Percentiles rank a stretch among this genome's conserved stretches.
phyloP scores from a whole-genome alignment of 805 yeast genomes.

The Starmerella stigmatis region DNA sequence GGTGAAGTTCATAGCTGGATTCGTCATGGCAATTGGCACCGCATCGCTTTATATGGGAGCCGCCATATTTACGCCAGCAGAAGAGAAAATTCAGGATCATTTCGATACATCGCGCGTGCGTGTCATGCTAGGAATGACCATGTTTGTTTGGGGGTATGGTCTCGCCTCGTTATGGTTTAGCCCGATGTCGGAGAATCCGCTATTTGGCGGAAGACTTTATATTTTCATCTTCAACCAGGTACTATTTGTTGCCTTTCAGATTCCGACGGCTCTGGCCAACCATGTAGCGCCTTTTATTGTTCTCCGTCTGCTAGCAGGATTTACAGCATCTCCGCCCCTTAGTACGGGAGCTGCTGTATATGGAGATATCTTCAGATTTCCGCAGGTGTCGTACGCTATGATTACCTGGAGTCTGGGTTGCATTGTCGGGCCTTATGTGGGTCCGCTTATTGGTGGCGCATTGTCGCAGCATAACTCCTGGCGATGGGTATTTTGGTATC shows the following conservation, averaged over 20 bases:
- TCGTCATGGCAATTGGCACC: constrained; percentile 38
- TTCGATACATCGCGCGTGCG: constrained; percentile 36
- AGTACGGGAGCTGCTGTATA: constrained; percentile 52
- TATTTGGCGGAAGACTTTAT: constrained; percentile 40
- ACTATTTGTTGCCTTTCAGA: constrained; percentile 42
- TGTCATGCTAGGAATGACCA: constrained; percentile 42
- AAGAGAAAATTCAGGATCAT: constrained; percentile 33
- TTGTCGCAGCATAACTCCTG: constrained; percentile 37
- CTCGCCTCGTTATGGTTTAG: constrained; percentile 47
- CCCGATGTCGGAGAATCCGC: constrained; percentile 43
- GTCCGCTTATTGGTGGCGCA: constrained; percentile 48
- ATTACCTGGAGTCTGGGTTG: constrained; percentile 47
- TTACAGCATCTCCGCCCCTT: constrained; percentile 46
- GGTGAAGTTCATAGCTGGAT: constrained; percentile 35
- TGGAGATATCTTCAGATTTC: constrained; percentile 39
- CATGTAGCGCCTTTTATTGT: constrained; percentile 44
- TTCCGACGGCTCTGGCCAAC: constrained; percentile 44
- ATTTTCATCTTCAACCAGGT: constrained; percentile 40
- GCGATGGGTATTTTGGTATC: constrained; percentile 49
- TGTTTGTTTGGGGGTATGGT: constrained; percentile 53
- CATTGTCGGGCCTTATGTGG: constrained; percentile 45
- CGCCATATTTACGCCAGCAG: constrained; percentile 49
- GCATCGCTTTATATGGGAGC: constrained; percentile 51
- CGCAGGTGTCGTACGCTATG: constrained; percentile 39
- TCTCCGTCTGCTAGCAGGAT: constrained; percentile 45